These are phyloP conservation scores for Colletotrichum caudatum DNA, from an alignment of 2,329 filamentous ascomycete genomes.

Conservation along the genomic window DNA sequence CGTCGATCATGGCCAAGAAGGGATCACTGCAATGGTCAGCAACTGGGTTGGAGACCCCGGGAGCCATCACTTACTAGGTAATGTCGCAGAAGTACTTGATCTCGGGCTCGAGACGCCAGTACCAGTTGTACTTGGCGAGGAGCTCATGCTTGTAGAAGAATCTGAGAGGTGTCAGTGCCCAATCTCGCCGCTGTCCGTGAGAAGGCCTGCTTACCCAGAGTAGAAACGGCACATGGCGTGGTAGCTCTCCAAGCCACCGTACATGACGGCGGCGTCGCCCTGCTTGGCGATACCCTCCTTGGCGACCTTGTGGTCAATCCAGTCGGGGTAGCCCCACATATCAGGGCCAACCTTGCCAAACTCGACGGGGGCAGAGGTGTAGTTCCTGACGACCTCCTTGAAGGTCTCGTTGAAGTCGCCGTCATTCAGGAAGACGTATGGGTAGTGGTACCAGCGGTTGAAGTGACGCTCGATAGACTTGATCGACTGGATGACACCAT, in stretches of 20 bases:
- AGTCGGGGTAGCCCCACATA: conserved; percentile 98
- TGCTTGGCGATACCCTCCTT: conserved; percentile 97
- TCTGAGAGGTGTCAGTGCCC: conserved; percentile 55
- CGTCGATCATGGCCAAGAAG: conserved; percentile 92
- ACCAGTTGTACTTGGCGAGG: conserved; percentile 98
- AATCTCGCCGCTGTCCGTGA: neutral
- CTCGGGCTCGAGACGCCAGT: conserved; percentile 98
- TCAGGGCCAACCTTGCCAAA: conserved; percentile 92
- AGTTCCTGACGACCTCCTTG: conserved; percentile 87
- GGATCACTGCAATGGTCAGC: conserved; percentile 75
- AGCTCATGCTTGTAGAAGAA: conserved; percentile 98
- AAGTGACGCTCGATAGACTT: conserved; percentile 99
- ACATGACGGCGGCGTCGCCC: conserved; percentile 98
- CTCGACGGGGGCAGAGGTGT: conserved; percentile 89
- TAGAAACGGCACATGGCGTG: conserved; percentile 99
- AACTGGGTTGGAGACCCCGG: neutral
- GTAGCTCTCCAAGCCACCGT: conserved; percentile 98
- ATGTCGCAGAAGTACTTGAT: conserved; percentile 99
- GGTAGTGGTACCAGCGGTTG: conserved; percentile 98
- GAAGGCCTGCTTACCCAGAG: conserved; percentile 76
- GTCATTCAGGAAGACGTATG: conserved; percentile 98
- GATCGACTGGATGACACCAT: conserved; percentile 94
- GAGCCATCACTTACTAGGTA: conserved; percentile 77
- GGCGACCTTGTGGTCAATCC: conserved; percentile 93
- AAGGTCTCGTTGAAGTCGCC: conserved; percentile 96